Conservation (phyloP, 495 filamentous ascomycete genomes). For the Penicillium robsamsonii region DNA sequence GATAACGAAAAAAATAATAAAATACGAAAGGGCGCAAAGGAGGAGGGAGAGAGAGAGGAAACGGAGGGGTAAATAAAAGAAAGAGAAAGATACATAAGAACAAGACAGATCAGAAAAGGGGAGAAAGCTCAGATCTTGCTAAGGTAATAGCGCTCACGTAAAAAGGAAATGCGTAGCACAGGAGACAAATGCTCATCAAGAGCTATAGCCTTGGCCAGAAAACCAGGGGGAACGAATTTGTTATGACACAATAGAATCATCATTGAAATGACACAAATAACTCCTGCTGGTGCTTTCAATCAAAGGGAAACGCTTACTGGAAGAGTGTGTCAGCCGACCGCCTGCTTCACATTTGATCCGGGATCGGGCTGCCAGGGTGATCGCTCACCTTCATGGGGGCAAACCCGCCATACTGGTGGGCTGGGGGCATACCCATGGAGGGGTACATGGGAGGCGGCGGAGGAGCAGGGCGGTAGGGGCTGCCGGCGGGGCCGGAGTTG, state of each 20-base stretch:
- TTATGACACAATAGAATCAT: conserved; percentile 47
- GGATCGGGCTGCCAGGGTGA: conserved; percentile 34
- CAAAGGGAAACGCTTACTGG: conserved; percentile 47
- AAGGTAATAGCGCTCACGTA: conserved; percentile 49
- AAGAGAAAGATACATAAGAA: conserved; percentile 21
- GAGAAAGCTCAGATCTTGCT: conserved; percentile 43
- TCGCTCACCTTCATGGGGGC: conserved; percentile 71
- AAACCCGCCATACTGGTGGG: conserved; percentile 71
- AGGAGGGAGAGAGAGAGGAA: conserved; percentile 14
- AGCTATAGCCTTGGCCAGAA: conserved; percentile 44
- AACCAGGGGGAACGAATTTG: conserved; percentile 39
- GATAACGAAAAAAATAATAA: conserved; percentile 20
- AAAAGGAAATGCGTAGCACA: conserved; percentile 45
- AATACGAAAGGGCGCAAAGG: conserved; percentile 18
- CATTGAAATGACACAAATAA: conserved; percentile 47
- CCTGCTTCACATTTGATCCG: conserved; percentile 33
- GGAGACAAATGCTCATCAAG: conserved; percentile 48
- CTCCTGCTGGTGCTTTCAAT: conserved; percentile 50
- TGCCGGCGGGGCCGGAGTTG: conserved; percentile 96
- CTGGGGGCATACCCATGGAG: conserved; percentile 77
- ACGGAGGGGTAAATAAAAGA: conserved; percentile 12
- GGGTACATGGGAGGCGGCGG: conserved; percentile 85
- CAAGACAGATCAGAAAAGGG: conserved; percentile 16
- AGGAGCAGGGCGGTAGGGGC: conserved; percentile 93
- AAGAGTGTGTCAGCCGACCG: conserved; percentile 35